phyloP scores from a whole-genome alignment of 345 rosid species.

The Limnanthes douglasii region DNA sequence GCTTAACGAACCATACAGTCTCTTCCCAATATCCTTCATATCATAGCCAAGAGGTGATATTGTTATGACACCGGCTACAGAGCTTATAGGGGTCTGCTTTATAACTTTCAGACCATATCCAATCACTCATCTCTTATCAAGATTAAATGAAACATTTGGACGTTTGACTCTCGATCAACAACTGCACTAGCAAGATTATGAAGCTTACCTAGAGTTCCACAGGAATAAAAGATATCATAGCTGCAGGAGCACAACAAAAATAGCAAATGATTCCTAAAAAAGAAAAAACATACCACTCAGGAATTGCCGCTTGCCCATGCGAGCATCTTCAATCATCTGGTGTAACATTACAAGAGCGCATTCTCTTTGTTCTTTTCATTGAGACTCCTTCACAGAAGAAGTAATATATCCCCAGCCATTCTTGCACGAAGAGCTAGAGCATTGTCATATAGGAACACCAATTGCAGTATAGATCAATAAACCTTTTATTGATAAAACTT shows the following conservation, averaged over 20 bases:
- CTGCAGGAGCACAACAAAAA: slow-evolving; percentile 4
- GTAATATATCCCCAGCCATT: slow-evolving; percentile 30
- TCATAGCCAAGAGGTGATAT: slow-evolving; percentile 32
- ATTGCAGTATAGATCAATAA: no score
- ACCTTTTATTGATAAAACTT: no score
- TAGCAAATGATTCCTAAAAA: background rate
- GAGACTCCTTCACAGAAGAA: slow-evolving; percentile 36
- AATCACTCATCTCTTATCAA: slow-evolving; percentile 44
- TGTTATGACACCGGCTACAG: slow-evolving; percentile 21
- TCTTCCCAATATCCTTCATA: slow-evolving; percentile 44
- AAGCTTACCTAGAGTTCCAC: slow-evolving; percentile 41
- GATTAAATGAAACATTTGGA: slow-evolving; percentile 17
- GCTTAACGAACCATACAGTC: slow-evolving; percentile 40
- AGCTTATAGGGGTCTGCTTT: slow-evolving; percentile 21
- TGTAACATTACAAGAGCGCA: slow-evolving; percentile 54
- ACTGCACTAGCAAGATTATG: slow-evolving; percentile 73
- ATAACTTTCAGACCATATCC: slow-evolving; percentile 52
- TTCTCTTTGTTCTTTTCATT: slow-evolving; percentile 46
- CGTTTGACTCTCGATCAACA: slow-evolving; percentile 56
- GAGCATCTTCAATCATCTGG: slow-evolving; percentile 82
- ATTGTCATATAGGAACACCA: slow-evolving; percentile 26
- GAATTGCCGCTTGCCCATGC: slow-evolving; percentile 67
- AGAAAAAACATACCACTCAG: slow-evolving; percentile 37
- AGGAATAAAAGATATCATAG: slow-evolving; percentile 9
- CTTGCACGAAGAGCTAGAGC: slow-evolving; percentile 33